Evolutionary conservation across 2,329 filamentous ascomycete genomes (phyloP), one percentile per base, ranked within the genome.

Genomic region (Hymenoscyphus salicellus): DNA sequence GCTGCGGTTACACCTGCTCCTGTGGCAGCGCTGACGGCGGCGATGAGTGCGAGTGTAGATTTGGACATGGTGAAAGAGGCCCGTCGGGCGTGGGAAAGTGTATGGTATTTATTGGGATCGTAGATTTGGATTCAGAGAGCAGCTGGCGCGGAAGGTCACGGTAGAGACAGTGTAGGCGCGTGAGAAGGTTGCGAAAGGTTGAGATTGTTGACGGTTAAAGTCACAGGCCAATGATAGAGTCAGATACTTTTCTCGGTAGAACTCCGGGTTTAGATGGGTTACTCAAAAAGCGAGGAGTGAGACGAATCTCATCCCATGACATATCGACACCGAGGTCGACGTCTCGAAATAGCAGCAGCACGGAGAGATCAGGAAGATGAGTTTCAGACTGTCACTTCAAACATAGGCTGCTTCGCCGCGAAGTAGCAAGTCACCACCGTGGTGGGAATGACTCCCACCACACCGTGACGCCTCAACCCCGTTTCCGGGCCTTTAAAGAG

Each of bases 1-100:
- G 91, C 83, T 64, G 83, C 83, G 55, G 90, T 93, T 65, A 90
- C 79, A 65, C 89, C 89, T 64, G 90, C 91, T 66, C 91, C 91
- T 61, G 89, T 88, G 76, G 89, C 89, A 71, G 90, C 91, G 76
- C 90, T 87, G 73, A 90, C 84, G 68, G 88, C 89, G 72, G 90
- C 91, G 73, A 93, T 88, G 66, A 91, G 83, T 70, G 89, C 89
- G 71, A 94, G 74, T 38, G 89, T 92, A 28, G 87, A 83, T 78
- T 93, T 94, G 65, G 91, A 93, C 91, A 94, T 94, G 70, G 65
- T 82, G 78, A 64, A 49, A 63, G 23, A 16, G 36, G 46, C 55
- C 62, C 57, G 20, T 2, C 33, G 64, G 64, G 62, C 32, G 30
- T 7, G 46, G 10, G 14, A 38, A 55, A 26, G 5, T 33, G 30